Conservation (phyloP, 768 basidiomycete genomes). For the Auricularia sp. region DNA sequence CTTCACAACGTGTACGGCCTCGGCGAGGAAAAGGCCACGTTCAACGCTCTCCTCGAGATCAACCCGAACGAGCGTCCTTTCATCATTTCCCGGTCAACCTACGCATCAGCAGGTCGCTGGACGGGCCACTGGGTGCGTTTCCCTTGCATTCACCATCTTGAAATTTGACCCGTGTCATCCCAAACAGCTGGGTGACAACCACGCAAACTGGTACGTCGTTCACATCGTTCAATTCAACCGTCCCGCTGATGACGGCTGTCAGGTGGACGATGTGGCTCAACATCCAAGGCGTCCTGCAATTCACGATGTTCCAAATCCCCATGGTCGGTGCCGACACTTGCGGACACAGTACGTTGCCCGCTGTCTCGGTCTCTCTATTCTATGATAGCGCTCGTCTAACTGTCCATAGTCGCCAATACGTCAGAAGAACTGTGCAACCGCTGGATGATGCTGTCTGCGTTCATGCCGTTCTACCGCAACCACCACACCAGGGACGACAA, state of each 20-base stretch:
- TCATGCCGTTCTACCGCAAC: constrained; percentile 27
- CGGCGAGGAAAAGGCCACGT: constrained; percentile 61
- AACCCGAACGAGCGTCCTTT: constrained; percentile 57
- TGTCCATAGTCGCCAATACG: constrained; percentile 12
- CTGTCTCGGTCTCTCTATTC: not conserved
- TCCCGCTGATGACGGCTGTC: constrained; percentile 50
- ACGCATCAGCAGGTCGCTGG: constrained; percentile 59
- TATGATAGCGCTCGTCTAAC: not conserved
- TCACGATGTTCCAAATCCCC: constrained; percentile 21
- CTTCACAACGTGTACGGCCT: constrained; percentile 63
- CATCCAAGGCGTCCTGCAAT: constrained; percentile 22
- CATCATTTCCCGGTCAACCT: constrained; percentile 60
- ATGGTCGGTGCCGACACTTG: constrained; percentile 18
- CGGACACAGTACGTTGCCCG: not conserved
- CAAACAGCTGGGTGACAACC: constrained; percentile 62
- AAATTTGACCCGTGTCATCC: not conserved
- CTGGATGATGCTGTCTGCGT: constrained; percentile 23
- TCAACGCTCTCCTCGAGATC: constrained; percentile 45
- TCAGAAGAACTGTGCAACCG: constrained; percentile 24
- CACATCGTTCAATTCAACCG: constrained; percentile 34
- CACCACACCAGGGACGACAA: constrained; percentile 15
- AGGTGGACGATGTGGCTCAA: constrained; percentile 32
- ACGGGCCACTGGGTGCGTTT: constrained; percentile 57
- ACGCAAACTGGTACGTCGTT: constrained; percentile 45
- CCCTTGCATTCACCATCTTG: not conserved